Conservation (phyloP, 192 early-diverging fungal genomes). For the Linnemannia exigua region DNA sequence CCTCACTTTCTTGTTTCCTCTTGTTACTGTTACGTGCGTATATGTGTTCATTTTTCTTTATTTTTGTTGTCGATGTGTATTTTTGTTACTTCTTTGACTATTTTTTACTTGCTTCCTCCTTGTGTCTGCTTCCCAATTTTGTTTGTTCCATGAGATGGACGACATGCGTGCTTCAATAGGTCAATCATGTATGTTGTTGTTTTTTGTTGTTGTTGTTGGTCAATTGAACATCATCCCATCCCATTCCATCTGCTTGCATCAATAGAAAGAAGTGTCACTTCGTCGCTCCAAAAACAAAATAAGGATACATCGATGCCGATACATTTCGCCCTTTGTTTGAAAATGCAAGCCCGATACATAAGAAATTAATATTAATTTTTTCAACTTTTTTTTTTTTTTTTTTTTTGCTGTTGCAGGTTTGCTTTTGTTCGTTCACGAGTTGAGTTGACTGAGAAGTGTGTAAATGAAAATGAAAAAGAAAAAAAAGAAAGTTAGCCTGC, state of each 20-base stretch:
- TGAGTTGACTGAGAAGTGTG: not conserved
- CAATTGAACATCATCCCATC: not conserved
- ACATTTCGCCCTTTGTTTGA: conserved; percentile 9
- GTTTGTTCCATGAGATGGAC: not conserved
- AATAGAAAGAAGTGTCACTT: not conserved
- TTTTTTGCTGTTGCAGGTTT: not conserved
- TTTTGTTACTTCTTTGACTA: not conserved
- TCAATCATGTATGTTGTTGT: not conserved
- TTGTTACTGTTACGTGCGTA: not conserved
- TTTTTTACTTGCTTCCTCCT: not conserved
- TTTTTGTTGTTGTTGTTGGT: not conserved
- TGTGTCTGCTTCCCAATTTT: not conserved
- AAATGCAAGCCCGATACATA: conserved; percentile 1
- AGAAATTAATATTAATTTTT: not conserved
- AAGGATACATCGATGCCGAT: not conserved
- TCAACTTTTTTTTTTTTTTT: conserved; percentile 5
- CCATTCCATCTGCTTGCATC: too few relatives aligned
- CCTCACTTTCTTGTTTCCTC: not conserved
- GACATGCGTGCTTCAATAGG: not conserved
- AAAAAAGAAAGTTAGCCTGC: not conserved
- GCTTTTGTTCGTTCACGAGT: not conserved
- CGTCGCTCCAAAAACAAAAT: too few relatives aligned
- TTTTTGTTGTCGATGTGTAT: too few relatives aligned
- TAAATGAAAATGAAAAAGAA: not conserved
- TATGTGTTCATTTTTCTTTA: not conserved